Percentiles rank a stretch among this genome's conserved stretches.
These are phyloP conservation scores for Cyclotella sp. DNA, from an alignment of 108 stramenopile genomes.

Conservation along the genomic window DNA sequence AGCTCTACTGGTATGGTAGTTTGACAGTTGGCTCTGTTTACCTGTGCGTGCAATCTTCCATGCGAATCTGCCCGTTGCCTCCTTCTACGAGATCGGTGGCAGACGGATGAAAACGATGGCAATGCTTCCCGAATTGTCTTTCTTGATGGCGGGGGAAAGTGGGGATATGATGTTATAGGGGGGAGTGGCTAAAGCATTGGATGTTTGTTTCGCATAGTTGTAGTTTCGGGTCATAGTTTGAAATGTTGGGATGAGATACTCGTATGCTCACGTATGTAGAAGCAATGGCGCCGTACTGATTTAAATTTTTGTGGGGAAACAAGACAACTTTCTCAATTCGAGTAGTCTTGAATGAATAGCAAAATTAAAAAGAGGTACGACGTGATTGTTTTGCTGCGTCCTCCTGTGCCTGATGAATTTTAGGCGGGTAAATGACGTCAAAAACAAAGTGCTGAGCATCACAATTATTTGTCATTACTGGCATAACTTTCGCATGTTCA, in stretches of 20 bases:
- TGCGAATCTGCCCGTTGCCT: not conserved
- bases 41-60: too few species aligned
- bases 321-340: not conserved
- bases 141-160: not conserved
- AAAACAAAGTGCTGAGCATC: not conserved
- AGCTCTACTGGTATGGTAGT: too few species aligned
- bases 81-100: not conserved
- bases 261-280: constrained; percentile 12
- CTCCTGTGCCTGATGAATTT: not conserved
- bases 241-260: not conserved
- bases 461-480: not conserved
- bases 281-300: not conserved
- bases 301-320: not conserved
- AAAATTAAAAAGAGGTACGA: not conserved
- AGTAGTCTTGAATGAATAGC: not conserved
- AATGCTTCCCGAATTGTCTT: constrained; percentile 13
- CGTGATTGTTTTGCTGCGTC: too few species aligned
- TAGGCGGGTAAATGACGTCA: not conserved
- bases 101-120: not conserved
- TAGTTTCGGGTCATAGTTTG: not conserved
- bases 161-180: not conserved
- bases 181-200: not conserved
- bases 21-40: not conserved
- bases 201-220: constrained; percentile 3
- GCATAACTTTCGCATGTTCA: not conserved